These are phyloP conservation scores for Suhomyces canberraensis DNA, from an alignment of 805 yeast species.

Conservation along the genomic window DNA sequence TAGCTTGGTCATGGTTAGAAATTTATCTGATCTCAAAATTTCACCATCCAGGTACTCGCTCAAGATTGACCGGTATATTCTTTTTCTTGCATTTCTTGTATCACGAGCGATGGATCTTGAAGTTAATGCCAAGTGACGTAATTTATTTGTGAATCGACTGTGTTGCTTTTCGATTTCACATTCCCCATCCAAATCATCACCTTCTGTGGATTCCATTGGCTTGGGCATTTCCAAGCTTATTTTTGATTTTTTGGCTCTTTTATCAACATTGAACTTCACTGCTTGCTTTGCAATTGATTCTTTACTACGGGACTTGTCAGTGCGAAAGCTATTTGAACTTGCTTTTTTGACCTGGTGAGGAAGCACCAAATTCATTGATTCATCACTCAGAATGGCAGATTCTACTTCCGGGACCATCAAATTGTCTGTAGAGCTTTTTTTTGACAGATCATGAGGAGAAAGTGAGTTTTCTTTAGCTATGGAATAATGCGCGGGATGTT, in stretches of 20 bases:
- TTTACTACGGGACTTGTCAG: neutral
- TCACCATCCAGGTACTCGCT: slow-evolving; percentile 50
- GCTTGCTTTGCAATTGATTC: neutral
- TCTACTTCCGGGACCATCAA: neutral
- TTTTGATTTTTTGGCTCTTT: neutral
- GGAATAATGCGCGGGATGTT: too few species aligned
- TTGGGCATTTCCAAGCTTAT: slow-evolving; percentile 20
- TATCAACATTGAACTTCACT: neutral
- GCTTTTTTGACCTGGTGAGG: neutral
- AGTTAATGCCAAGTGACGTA: slow-evolving; percentile 21
- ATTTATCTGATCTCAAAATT: slow-evolving; percentile 60
- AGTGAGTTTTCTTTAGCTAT: too few species aligned
- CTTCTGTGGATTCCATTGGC: slow-evolving; percentile 17
- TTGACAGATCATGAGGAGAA: too few species aligned
- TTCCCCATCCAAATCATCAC: slow-evolving; percentile 8
- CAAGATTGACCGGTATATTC: slow-evolving; percentile 21
- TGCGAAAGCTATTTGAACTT: neutral
- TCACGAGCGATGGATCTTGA: slow-evolving; percentile 22
- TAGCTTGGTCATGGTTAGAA: slow-evolving; percentile 61
- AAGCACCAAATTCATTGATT: neutral
- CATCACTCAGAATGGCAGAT: slow-evolving; percentile 1
- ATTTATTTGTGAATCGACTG: slow-evolving; percentile 13
- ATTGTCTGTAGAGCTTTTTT: too few species aligned
- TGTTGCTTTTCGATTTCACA: slow-evolving; percentile 15
- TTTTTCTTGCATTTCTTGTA: slow-evolving; percentile 15